phyloP scores from a whole-genome alignment of 192 early-diverging fungal genomes.

The Backusella parvicylindrica region DNA sequence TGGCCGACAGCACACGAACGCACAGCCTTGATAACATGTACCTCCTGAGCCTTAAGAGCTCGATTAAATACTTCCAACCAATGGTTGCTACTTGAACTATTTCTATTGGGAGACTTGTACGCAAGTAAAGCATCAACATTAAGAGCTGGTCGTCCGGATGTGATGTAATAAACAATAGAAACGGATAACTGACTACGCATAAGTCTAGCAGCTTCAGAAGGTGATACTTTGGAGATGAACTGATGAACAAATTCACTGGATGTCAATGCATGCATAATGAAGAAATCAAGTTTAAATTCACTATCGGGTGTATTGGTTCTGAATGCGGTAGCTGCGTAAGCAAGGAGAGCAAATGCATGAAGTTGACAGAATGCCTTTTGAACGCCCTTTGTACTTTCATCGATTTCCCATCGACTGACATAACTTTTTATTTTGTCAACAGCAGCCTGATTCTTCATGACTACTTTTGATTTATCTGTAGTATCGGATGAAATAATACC shows the following conservation, averaged over 20 bases:
- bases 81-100: slow-evolving; percentile 26
- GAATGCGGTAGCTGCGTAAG: slow-evolving; percentile 33
- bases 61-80: slow-evolving; percentile 47
- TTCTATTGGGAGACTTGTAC: slow-evolving; percentile 19
- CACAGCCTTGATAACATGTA: slow-evolving; percentile 52
- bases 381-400: slow-evolving; percentile 28
- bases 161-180: slow-evolving; percentile 35
- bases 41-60: slow-evolving; percentile 45
- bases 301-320: slow-evolving; percentile 20
- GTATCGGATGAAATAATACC: slow-evolving; percentile 3
- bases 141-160: slow-evolving; percentile 41
- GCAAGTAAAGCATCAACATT: slow-evolving; percentile 23
- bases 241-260: slow-evolving; percentile 51
- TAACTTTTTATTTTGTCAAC: slow-evolving; percentile 26
- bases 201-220: slow-evolving; percentile 37
- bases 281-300: slow-evolving; percentile 42
- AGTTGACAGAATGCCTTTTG: slow-evolving; percentile 40
- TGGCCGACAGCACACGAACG: slow-evolving; percentile 51
- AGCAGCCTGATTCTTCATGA: background rate
- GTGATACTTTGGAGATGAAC: slow-evolving; percentile 29
- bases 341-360: slow-evolving; percentile 27
- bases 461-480: background rate
- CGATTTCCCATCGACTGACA: slow-evolving; percentile 38
- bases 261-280: slow-evolving; percentile 52
- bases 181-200: slow-evolving; percentile 38